phyloP scores from a whole-genome alignment of 305 asterid species.

The Plantago coronopus region DNA sequence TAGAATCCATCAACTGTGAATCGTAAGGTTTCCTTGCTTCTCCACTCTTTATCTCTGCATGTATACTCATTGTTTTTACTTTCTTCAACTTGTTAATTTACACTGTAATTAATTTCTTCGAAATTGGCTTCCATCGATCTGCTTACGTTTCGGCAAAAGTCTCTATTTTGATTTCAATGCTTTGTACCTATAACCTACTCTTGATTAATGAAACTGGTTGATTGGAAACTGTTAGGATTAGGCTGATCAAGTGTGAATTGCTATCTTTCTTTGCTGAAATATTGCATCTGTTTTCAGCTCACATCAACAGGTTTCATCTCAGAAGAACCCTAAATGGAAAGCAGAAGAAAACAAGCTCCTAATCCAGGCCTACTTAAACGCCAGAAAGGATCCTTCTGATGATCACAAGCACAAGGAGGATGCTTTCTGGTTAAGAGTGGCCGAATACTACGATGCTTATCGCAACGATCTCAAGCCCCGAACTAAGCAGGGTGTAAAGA shows the following conservation, averaged over 20 bases:
- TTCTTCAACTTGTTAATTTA: not conserved
- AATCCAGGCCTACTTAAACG: not conserved
- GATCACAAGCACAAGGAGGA: not conserved
- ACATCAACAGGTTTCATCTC: not conserved
- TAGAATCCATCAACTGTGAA: not conserved
- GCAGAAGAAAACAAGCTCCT: not conserved
- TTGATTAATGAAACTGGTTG: not conserved
- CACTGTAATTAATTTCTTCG: not conserved
- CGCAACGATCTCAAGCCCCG: not conserved
- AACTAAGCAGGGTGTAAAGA: not conserved
- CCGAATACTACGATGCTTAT: not conserved
- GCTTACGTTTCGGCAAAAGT: too few relatives aligned
- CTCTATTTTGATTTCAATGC: too few relatives aligned
- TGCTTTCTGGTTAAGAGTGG: not conserved
- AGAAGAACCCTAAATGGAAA: not conserved
- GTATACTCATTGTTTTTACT: not conserved
- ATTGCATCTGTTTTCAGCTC: not conserved
- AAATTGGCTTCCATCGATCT: not conserved
- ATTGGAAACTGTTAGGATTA: too few relatives aligned
- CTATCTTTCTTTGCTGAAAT: too few relatives aligned
- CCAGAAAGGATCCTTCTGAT: not conserved
- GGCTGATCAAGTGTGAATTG: not conserved
- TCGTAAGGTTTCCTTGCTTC: not conserved
- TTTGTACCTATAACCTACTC: too few relatives aligned
- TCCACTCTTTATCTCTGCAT: not conserved